These are phyloP conservation scores for Tetrahymena malaccensis DNA, from an alignment of 73 alveolate species.

Conservation along the genomic window DNA sequence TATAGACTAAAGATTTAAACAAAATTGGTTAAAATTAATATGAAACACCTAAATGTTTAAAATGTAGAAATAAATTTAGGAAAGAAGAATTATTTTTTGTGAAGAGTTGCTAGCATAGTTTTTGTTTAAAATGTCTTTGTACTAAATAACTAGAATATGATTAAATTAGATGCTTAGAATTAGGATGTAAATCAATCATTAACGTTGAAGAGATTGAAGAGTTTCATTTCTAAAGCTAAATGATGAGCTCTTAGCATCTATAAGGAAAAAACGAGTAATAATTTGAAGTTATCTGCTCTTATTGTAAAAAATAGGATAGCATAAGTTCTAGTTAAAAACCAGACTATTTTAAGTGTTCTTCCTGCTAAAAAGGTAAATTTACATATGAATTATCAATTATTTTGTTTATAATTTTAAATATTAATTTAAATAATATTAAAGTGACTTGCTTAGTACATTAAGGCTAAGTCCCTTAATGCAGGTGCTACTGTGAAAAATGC, in stretches of 20 bases:
- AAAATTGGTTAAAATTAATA: too few relatives aligned
- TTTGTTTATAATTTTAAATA: neutral
- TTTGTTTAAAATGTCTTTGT: neutral
- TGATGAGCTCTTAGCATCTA: neutral
- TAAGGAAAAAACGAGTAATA: neutral
- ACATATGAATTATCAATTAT: neutral
- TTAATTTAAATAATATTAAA: neutral
- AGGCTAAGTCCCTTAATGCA: neutral
- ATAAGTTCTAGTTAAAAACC: neutral
- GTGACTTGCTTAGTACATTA: neutral
- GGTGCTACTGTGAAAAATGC: neutral
- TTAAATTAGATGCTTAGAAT: neutral
- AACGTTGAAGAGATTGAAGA: neutral
- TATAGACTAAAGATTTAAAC: neutral
- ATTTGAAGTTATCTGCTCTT: neutral
- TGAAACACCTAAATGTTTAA: neutral
- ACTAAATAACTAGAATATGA: neutral
- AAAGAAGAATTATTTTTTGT: neutral
- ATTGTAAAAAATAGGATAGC: neutral
- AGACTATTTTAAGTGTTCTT: neutral
- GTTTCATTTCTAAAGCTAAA: neutral
- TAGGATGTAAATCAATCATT: neutral
- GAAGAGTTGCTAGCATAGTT: neutral
- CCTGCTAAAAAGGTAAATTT: neutral
- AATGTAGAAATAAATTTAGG: neutral